Percentiles rank a stretch among this genome's conserved stretches.
These are phyloP conservation scores for Camellia granthamiana DNA, from an alignment of 148 eudicot species.

Conservation along the genomic window DNA sequence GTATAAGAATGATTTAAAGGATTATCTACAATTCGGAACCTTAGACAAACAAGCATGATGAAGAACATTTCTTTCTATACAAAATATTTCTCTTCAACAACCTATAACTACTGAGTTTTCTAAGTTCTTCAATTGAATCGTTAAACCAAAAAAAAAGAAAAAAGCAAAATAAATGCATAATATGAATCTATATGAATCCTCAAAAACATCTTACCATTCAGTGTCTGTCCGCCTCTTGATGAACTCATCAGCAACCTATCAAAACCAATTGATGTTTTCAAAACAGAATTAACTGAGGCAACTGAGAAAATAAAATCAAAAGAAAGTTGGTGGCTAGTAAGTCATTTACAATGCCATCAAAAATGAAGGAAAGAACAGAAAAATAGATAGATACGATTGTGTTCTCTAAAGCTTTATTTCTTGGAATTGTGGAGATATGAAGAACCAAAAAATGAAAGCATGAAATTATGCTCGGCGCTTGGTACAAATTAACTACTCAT, in stretches of 20 bases:
- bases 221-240: constrained; percentile 71
- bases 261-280: not conserved
- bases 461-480: not conserved
- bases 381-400: not conserved
- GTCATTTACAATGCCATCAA: not conserved
- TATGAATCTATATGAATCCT: not conserved
- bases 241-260: constrained; percentile 79
- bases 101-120: not conserved
- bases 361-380: not conserved
- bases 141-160: not conserved
- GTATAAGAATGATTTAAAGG: not conserved
- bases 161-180: not conserved
- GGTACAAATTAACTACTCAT: not conserved
- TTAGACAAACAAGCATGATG: not conserved
- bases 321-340: not conserved
- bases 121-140: not conserved
- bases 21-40: not conserved
- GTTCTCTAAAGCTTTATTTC: constrained; percentile 2
- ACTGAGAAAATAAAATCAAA: not conserved
- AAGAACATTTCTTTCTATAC: not conserved
- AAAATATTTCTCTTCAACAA: not conserved
- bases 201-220: constrained; percentile 55
- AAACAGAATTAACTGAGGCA: not conserved
- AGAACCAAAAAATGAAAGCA: not conserved
- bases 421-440: not conserved